Conservation (phyloP, 169 alveolate genomes). For the Plasmodium gallinaceum region DNA sequence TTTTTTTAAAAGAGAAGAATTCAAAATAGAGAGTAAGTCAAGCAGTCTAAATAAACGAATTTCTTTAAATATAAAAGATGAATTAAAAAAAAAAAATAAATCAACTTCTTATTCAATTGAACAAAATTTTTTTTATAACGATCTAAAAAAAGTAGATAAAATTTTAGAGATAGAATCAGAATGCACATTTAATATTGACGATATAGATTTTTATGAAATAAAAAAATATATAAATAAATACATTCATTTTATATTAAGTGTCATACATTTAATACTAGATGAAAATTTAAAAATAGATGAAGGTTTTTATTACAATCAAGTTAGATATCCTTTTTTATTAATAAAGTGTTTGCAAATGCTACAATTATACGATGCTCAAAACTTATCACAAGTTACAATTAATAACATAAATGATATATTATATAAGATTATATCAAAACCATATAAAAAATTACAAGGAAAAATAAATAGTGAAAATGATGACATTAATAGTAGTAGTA, state of each 20-base stretch:
- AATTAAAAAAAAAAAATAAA: slow-evolving; percentile 15
- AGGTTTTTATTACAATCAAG: slow-evolving; percentile 42
- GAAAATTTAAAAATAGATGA: slow-evolving; percentile 64
- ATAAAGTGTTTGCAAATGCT: slow-evolving; percentile 67
- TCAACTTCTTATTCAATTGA: slow-evolving; percentile 16
- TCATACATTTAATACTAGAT: slow-evolving; percentile 39
- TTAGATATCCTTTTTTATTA: slow-evolving; percentile 53
- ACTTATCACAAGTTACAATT: slow-evolving; percentile 23
- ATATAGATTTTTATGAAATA: slow-evolving; percentile 43
- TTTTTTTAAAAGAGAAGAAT: slow-evolving; percentile 13
- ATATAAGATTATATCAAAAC: slow-evolving; percentile 17
- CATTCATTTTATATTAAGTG: slow-evolving; percentile 41
- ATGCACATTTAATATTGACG: slow-evolving; percentile 51
- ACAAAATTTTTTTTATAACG: slow-evolving; percentile 42
- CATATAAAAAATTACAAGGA: slow-evolving; percentile 54
- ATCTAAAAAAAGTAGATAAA: slow-evolving; percentile 51
- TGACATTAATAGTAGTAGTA: not conserved
- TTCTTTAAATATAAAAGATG: slow-evolving; percentile 45
- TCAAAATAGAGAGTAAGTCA: not conserved
- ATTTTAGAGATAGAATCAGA: slow-evolving; percentile 63
- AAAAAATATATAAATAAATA: slow-evolving; percentile 59
- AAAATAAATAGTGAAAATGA: not conserved
- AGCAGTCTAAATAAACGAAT: not conserved
- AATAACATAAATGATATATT: slow-evolving; percentile 63
- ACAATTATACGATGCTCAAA: slow-evolving; percentile 38